Base-by-base conservation (phyloP, 2,329 filamentous ascomycete species). In the Epichloe uncinata region DNA sequence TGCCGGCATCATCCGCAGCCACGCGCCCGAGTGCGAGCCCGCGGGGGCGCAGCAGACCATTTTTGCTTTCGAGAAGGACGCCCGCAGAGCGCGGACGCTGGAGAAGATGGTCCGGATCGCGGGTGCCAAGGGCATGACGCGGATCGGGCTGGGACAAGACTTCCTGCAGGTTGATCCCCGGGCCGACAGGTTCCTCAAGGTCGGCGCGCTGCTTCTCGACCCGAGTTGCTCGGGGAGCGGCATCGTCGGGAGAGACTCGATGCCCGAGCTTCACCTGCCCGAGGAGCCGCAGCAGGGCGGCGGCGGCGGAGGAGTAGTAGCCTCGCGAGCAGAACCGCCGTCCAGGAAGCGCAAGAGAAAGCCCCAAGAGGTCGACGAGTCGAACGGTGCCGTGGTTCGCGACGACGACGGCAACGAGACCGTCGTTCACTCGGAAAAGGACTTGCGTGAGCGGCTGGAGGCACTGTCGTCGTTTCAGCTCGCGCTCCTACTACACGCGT, bases 211-310 rank as follows among this genome's bases (percentile, higher is more conserved):
- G 40, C 73, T 98, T 0, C 75, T 98, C 2, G 93, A 98, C 62
- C 93, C 93, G 0, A 95, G 88, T 63, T 98, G 93, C 63, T 96
- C 90, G 1, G 93, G 93, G 0, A 96, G 88, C 62, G 93, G 93
- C 1, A 98, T 98, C 50, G 81, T 96, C 22, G 87, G 90, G 2
- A 78, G 93, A 18, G 89, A 96, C 58, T 86, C 89, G 43, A 78
- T 83, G 63, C 81, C 87, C 4, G 68, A 77, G 55, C 65, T 93
- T 40, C 73, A 82, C 53, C 71, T 95, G 30, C 74, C 73, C 2
- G 62, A 68, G 36, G 54, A 60, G 15, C 58, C 63, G 2, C 57
- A 50, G 30, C 50, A 48, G n/a, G 16, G 22, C 42, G n/a, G 30
- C 7, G 12, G 30, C 4, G 12, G 35, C 11, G 33, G 42, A 12